Base-by-base conservation (phyloP, 116 monocot species). In the Posidonia oceanica region DNA sequence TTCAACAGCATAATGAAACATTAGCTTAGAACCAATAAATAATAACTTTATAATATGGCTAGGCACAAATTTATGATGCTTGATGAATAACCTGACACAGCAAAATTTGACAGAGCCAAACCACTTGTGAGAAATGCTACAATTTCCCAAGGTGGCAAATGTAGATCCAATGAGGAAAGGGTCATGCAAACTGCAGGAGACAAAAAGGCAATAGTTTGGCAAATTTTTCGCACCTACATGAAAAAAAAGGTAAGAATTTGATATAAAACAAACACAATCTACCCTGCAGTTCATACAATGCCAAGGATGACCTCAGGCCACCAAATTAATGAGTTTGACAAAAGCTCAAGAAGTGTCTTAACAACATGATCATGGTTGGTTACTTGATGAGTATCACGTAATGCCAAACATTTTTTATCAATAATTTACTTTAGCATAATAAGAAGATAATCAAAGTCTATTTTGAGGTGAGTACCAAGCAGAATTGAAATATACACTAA, bases 181-280 rank as follows among this genome's bases (percentile, higher is more conserved):
- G 76, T 87, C 96, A 96, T 96, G 85, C 84, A 96, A 78, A 83
- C 59, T 68, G 92, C 97, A 60, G 96, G 96, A 75, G 97, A 91
- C 77, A 97, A 10, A 80, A 97, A 97, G 36, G 87, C 97, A 77
- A 97, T 84, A 71, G 89, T 85, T 82, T 92, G 97, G 82, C 97
- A 97, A 76, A 92, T 75, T 85, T 97, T 97, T 76, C 97, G 82
- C 40, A 97, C 97, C 97, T 97, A 80, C 78, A 87, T 36, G 18
- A 20, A 68, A 15, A 68, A 52, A 48, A 5, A 66, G 1, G 12
- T 22, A 8, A 66, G 12, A 66, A 40, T 36, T 14, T 22, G 60
- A 23, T 60, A 22, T 29, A 29, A 29, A 29, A 29, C 29, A 29
- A 29, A 29, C 29, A 29, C 29, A 29, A 29, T 29, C 1, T 29